Base-by-base conservation (phyloP, 768 basidiomycete genomes). In the Collybiopsis luxurians region DNA sequence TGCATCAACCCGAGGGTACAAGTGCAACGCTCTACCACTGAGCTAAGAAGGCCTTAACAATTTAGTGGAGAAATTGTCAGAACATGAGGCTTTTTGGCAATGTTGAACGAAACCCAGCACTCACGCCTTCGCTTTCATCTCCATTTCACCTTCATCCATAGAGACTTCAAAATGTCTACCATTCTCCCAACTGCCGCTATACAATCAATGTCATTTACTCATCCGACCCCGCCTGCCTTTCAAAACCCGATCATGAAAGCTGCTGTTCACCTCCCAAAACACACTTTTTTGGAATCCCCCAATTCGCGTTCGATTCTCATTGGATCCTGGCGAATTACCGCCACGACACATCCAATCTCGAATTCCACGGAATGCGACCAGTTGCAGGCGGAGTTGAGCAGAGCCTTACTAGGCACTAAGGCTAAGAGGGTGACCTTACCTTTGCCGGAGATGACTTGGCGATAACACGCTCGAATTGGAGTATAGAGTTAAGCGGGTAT, bases 391-490 rank as follows among this genome's bases (percentile, higher is more conserved):
- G 62, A 71, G 0, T 74, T 92, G 3, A 85, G 86, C 2, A 26
- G 13, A 38, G 34, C 17, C 3, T 19, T 15, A 9, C 31, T 23
- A 23, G 36, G 21, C 17, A 34, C 31, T 7, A 26, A 34, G 31
- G 31, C 6, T 34, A 13, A 6, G 13, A 13, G 31, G 5, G 31
- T 34, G 31, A 34, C 31, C 5, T 78, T 98, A 24, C 91, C 96
- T 0, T 71, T 96, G 1, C 97, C 97, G 2, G 97, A 99, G 69
- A 98, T 98, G 93, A 94, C 91, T 0, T 65, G 95, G 94, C 4
- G 84, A 81, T 69, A 98, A 98, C 70, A 68, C 67, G 15, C 78
- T 99, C 9, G 73, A 77, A 3, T 71, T 98, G 24, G 75, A 79
- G 30, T 92, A 98, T 63, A 73, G 67, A 24, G 70, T 82, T 0